Evolutionary conservation across 176 grass and related monocot species (phyloP).

Genomic region (Neostapfia colusana): DNA sequence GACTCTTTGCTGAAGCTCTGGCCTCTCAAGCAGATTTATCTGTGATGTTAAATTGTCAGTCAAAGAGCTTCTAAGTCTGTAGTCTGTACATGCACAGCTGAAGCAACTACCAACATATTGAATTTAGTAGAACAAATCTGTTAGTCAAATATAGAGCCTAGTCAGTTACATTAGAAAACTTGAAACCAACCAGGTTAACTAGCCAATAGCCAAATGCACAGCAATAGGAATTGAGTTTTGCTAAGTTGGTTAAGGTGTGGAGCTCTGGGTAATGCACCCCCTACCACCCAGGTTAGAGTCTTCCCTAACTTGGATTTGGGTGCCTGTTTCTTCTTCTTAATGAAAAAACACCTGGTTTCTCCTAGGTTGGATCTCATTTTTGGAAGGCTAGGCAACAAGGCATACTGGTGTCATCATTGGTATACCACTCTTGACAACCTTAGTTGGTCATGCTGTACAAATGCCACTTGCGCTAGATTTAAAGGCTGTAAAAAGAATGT

Average conservation of each 20-base stretch:
- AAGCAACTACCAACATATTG: not conserved
- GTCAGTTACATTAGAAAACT: not conserved
- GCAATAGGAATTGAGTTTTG: not conserved
- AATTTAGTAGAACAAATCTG: not conserved
- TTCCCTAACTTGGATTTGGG: too few species aligned
- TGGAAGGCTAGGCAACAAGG: not conserved
- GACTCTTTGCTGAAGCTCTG: slow-evolving; percentile 89
- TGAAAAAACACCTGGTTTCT: not conserved
- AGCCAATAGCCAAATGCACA: slow-evolving; percentile 7
- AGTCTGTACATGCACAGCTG: too few species aligned
- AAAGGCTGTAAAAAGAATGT: slow-evolving; percentile 21
- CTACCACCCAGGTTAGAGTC: not conserved
- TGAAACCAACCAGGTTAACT: slow-evolving; percentile 14
- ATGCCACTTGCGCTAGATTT: slow-evolving; percentile 8
- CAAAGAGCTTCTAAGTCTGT: slow-evolving; percentile 20
- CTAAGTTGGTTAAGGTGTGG: not conserved
- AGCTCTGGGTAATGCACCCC: not conserved
- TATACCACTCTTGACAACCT: slow-evolving; percentile 17
- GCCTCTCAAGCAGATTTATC: slow-evolving; percentile 91
- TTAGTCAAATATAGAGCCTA: not conserved
- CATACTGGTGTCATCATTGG: not conserved
- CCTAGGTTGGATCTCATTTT: not conserved
- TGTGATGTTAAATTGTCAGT: slow-evolving; percentile 45
- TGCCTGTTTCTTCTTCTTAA: too few species aligned
- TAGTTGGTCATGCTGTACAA: not conserved